Conservation (phyloP, 2,329 filamentous ascomycete genomes). For the Paecilomyces variotii region DNA sequence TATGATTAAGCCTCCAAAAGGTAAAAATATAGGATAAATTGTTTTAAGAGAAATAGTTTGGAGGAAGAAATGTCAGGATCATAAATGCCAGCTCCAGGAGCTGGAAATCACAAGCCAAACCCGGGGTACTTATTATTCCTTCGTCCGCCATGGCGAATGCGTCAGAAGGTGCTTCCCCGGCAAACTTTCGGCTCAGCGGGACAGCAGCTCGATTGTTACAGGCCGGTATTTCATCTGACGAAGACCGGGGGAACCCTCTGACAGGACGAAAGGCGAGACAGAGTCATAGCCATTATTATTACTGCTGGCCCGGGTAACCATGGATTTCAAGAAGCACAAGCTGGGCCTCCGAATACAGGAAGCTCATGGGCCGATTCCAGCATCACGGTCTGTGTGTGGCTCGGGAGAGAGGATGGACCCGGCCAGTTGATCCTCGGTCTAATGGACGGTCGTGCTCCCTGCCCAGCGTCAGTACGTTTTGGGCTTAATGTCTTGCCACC, state of each 20-base stretch:
- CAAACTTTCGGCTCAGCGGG: slow-evolving; percentile 35
- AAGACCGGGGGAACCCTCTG: not conserved
- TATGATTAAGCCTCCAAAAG: not conserved
- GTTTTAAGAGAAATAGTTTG: slow-evolving; percentile 3
- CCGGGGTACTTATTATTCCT: slow-evolving; percentile 22
- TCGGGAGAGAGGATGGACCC: slow-evolving; percentile 32
- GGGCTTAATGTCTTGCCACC: slow-evolving; percentile 1
- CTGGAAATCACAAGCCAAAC: slow-evolving; percentile 21
- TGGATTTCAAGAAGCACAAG: slow-evolving; percentile 13
- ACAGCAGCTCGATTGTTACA: slow-evolving; percentile 13
- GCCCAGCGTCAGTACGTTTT: not conserved
- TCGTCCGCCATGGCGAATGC: slow-evolving; percentile 20
- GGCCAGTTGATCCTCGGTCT: slow-evolving; percentile 29
- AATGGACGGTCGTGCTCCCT: slow-evolving; percentile 18
- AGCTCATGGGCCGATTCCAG: slow-evolving; percentile 12
- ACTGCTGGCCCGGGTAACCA: not conserved
- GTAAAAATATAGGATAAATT: not conserved
- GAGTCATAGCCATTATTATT: slow-evolving; percentile 3
- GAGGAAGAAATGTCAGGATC: slow-evolving; percentile 6
- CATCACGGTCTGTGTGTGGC: slow-evolving; percentile 8
- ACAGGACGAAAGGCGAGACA: not conserved
- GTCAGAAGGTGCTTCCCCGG: slow-evolving; percentile 20
- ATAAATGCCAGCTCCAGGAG: not conserved
- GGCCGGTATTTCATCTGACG: slow-evolving; percentile 15
- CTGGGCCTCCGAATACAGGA: slow-evolving; percentile 18